phyloP scores from a whole-genome alignment of 495 filamentous ascomycete species.

The Barbatosphaeria neglecta region DNA sequence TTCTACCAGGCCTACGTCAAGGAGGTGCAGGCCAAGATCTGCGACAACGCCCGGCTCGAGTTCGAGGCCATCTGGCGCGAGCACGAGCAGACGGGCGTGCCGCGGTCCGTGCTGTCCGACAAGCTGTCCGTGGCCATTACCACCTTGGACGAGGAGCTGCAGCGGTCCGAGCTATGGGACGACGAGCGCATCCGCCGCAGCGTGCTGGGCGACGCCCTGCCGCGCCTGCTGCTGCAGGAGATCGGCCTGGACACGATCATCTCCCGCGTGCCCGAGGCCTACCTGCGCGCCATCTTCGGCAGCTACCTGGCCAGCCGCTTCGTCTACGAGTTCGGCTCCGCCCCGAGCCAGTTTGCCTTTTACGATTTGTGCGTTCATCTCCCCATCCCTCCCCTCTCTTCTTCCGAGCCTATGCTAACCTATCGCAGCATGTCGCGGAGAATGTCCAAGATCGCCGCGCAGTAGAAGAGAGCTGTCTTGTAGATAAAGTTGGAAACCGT shows the following conservation, averaged over 20 bases:
- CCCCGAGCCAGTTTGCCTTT: conserved; percentile 92
- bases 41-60: conserved; percentile 79
- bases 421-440: conserved; percentile 34
- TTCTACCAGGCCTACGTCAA: conserved; percentile 93
- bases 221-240: conserved; percentile 71
- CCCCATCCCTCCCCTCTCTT: background rate
- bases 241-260: conserved; percentile 84
- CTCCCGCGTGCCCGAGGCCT: conserved; percentile 77
- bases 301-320: conserved; percentile 90
- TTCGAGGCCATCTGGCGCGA: conserved; percentile 98
- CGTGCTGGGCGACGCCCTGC: conserved; percentile 77
- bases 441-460: conserved; percentile 29
- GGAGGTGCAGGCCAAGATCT: conserved; percentile 78
- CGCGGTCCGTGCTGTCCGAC: conserved; percentile 78
- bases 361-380: conserved; percentile 77
- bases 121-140: conserved; percentile 85
- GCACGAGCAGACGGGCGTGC: conserved; percentile 64
- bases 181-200: conserved; percentile 64
- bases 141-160: conserved; percentile 86
- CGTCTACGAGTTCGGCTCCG: conserved; percentile 87
- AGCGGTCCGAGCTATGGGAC: conserved; percentile 84
- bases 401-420: conserved; percentile 11
- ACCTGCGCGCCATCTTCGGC: conserved; percentile 90
- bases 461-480: too few relatives aligned
- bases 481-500: background rate